Evolutionary conservation across 345 rosid species (phyloP).

Genomic region (Eucalyptus cloeziana): DNA sequence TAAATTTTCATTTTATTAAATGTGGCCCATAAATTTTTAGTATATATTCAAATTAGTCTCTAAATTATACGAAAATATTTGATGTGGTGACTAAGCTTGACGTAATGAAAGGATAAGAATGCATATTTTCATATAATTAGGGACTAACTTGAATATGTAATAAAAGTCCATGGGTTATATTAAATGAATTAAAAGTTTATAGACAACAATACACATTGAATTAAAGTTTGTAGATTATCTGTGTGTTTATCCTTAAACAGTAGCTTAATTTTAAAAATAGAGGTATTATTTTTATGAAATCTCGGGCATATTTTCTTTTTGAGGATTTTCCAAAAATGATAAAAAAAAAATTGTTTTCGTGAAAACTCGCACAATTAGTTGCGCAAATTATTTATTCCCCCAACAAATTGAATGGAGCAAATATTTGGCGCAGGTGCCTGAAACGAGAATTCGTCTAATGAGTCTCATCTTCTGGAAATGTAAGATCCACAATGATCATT

Average conservation of each 20-base stretch:
- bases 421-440: background rate
- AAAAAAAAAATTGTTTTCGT: accelerated
- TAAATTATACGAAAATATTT: accelerated
- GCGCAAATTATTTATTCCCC: background rate
- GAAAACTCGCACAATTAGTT: background rate
- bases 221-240: background rate
- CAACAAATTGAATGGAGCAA: background rate
- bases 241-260: accelerated
- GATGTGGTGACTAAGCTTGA: accelerated
- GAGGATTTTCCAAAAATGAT: background rate
- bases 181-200: background rate
- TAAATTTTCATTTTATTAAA: too few relatives aligned
- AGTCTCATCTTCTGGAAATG: background rate
- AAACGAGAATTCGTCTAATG: background rate
- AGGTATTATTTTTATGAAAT: background rate
- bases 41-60: accelerated
- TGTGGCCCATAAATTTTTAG: background rate
- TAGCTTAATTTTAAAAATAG: background rate
- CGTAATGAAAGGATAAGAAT: background rate
- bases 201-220: accelerated
- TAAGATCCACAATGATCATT: too few relatives aligned
- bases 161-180: accelerated
- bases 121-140: background rate
- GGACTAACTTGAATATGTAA: background rate
- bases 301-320: accelerated